Evolutionary conservation across 2,329 filamentous ascomycete species (phyloP).

Genomic region (Neoarthrinium moseri): DNA sequence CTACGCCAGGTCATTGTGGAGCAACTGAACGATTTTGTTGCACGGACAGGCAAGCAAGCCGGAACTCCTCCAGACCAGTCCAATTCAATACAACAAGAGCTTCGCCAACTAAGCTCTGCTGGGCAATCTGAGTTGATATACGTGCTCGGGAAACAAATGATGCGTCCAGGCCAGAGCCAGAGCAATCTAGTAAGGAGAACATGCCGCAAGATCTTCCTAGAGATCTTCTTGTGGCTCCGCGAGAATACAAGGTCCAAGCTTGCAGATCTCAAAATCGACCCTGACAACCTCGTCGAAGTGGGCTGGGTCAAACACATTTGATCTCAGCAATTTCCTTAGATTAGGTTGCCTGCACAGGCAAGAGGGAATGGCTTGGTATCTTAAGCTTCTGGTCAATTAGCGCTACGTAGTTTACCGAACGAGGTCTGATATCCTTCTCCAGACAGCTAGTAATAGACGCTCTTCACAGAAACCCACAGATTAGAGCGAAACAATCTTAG

Average conservation of each 20-base stretch:
- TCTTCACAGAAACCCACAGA: too few relatives aligned
- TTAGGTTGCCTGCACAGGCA: too few relatives aligned
- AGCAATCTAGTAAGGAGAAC: not conserved
- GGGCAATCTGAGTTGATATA: slow-evolving; percentile 45
- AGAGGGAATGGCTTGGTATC: too few relatives aligned
- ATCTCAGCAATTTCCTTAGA: too few relatives aligned
- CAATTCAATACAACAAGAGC: not conserved
- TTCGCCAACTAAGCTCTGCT: slow-evolving; percentile 32
- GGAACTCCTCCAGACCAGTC: slow-evolving; percentile 17
- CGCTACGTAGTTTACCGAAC: too few relatives aligned
- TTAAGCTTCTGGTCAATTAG: too few relatives aligned
- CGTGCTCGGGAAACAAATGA: slow-evolving; percentile 57
- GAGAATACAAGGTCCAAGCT: slow-evolving; percentile 64
- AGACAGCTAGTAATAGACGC: too few relatives aligned
- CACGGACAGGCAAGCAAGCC: slow-evolving; percentile 31
- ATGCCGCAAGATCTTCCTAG: slow-evolving; percentile 38
- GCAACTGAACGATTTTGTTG: slow-evolving; percentile 52
- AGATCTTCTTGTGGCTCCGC: slow-evolving; percentile 57
- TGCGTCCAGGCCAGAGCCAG: slow-evolving; percentile 36
- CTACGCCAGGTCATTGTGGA: slow-evolving; percentile 52
- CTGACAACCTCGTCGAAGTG: slow-evolving; percentile 61
- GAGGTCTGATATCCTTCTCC: too few relatives aligned
- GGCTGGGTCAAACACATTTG: slow-evolving; percentile 63
- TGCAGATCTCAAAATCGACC: slow-evolving; percentile 55
- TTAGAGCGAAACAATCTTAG: too few relatives aligned